Conservation (phyloP, 2,329 filamentous ascomycete genomes). For the Aspergillus neoniger region DNA sequence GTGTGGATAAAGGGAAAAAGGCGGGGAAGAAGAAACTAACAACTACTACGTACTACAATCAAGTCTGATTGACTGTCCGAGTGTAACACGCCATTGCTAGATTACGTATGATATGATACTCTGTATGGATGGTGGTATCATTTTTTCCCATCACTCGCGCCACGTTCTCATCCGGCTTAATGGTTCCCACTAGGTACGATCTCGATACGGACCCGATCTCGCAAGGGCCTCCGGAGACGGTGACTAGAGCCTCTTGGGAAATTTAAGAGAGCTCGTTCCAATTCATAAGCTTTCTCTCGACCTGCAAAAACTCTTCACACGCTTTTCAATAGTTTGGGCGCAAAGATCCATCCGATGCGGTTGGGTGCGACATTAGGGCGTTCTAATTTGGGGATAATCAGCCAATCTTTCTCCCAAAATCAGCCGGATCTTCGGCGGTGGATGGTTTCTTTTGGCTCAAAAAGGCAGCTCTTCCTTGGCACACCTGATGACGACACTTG, state of each 20-base stretch:
- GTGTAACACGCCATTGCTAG: too few species aligned
- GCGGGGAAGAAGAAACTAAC: neutral
- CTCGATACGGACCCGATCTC: slow-evolving; percentile 10
- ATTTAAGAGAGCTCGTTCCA: neutral
- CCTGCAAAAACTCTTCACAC: neutral
- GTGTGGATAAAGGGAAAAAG: neutral
- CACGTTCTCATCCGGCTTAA: slow-evolving; percentile 3
- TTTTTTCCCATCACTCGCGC: neutral
- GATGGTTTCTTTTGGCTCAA: slow-evolving; percentile 1
- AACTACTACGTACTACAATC: neutral
- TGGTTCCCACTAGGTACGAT: slow-evolving; percentile 4
- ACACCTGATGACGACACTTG: slow-evolving; percentile 8
- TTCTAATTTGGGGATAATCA: slow-evolving; percentile 2
- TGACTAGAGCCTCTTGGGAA: slow-evolving; percentile 2
- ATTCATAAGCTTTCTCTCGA: neutral
- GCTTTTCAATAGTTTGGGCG: slow-evolving; percentile 1
- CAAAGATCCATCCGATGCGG: neutral
- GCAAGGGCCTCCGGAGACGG: slow-evolving; percentile 2
- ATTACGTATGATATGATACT: too few species aligned
- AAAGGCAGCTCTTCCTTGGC: slow-evolving; percentile 7
- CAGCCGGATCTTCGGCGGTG: slow-evolving; percentile 1
- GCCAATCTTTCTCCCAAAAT: slow-evolving; percentile 5
- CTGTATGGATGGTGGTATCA: neutral
- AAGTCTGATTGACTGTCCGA: neutral
- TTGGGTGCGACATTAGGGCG: neutral